phyloP scores from a whole-genome alignment of 2,329 filamentous ascomycete species.

The Fusarium albidum region DNA sequence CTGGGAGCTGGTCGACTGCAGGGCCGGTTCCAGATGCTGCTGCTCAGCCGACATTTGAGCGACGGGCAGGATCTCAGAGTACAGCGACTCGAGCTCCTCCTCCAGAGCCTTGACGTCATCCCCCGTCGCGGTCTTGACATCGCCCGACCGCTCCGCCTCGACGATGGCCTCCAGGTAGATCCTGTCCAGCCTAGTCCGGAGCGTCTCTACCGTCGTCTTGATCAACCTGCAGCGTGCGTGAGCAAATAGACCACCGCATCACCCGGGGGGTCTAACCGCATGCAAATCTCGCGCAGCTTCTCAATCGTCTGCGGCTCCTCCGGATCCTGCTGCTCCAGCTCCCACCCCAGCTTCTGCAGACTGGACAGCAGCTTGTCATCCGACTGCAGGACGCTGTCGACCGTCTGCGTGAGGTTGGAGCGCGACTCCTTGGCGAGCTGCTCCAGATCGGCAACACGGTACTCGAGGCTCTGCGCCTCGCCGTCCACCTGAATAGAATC shows the following conservation, averaged over 20 bases:
- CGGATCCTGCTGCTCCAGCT: constrained; percentile 61
- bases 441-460: constrained; percentile 57
- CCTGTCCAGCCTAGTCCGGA: constrained; percentile 64
- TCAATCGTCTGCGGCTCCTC: constrained; percentile 62
- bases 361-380: constrained; percentile 73
- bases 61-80: constrained; percentile 73
- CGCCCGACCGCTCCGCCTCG: constrained; percentile 39
- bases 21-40: constrained; percentile 70
- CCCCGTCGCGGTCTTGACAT: constrained; percentile 38
- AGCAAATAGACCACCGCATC: not conserved
- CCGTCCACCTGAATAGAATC: constrained; percentile 53
- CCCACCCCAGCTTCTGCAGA: constrained; percentile 71
- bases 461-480: constrained; percentile 55
- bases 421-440: constrained; percentile 58
- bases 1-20: constrained; percentile 53
- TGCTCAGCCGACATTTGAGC: constrained; percentile 76
- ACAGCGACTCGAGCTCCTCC: constrained; percentile 73
- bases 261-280: constrained; percentile 47
- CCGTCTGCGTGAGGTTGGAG: constrained; percentile 55
- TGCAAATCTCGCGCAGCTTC: constrained; percentile 66
- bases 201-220: constrained; percentile 63
- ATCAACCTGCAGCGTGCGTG: constrained; percentile 54
- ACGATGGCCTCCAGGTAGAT: constrained; percentile 59
- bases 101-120: constrained; percentile 62
- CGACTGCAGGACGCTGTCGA: constrained; percentile 61